A percentile compares a stretch with the other conserved stretches of the same genome.
Conservation (phyloP, 805 yeast species). For the Debaryomyces tyrocola region DNA sequence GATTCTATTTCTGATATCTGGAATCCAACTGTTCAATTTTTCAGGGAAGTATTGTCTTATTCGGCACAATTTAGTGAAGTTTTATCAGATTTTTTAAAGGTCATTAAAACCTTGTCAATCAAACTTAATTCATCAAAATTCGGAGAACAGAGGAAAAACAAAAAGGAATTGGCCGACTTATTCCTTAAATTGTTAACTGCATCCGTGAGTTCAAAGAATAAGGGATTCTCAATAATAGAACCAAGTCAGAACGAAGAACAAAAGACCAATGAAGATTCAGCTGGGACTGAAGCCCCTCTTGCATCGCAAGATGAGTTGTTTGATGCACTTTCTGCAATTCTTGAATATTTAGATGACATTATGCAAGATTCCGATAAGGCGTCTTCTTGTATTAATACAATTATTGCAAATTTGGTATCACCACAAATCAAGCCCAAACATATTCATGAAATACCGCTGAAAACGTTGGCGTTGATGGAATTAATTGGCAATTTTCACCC, state of each 20-base stretch:
- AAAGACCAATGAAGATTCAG: slow-evolving; percentile 10
- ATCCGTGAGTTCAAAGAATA: slow-evolving; percentile 12
- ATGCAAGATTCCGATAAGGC: slow-evolving; percentile 64
- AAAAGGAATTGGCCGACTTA: slow-evolving; percentile 52
- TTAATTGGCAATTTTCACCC: slow-evolving; percentile 33
- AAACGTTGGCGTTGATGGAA: slow-evolving; percentile 47
- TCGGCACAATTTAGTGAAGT: slow-evolving; percentile 47
- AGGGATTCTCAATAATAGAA: slow-evolving; percentile 7
- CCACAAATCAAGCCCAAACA: slow-evolving; percentile 53
- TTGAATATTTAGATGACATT: slow-evolving; percentile 37
- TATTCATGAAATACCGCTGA: slow-evolving; percentile 35
- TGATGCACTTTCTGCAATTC: slow-evolving; percentile 31
- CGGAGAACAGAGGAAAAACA: slow-evolving; percentile 61
- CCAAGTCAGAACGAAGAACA: slow-evolving; percentile 5
- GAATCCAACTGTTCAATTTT: slow-evolving; percentile 53
- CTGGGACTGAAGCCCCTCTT: slow-evolving; percentile 7
- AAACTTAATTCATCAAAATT: slow-evolving; percentile 60
- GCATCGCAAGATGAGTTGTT: slow-evolving; percentile 45
- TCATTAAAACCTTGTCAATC: slow-evolving; percentile 50
- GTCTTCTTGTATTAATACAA: slow-evolving; percentile 45
- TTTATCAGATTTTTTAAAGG: slow-evolving; percentile 53
- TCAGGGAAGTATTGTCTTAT: slow-evolving; percentile 57
- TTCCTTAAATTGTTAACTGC: slow-evolving; percentile 29
- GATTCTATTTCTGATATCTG: slow-evolving; percentile 84
- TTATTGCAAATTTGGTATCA: slow-evolving; percentile 52